Base-by-base conservation (phyloP, 176 grass and related monocot genomes). In the Melocanna baccifera region DNA sequence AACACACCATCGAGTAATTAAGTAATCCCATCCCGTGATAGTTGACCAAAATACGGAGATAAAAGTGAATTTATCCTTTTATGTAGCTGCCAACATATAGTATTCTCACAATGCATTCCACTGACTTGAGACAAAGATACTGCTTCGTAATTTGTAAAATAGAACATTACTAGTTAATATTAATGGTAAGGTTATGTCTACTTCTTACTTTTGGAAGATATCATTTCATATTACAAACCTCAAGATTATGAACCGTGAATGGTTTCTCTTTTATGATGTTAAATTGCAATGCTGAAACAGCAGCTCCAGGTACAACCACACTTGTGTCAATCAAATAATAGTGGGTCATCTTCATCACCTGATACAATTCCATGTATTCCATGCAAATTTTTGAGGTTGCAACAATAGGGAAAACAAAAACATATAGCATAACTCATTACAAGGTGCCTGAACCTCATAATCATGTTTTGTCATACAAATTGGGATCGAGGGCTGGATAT, bases 301-400 rank as follows among this genome's bases (percentile, higher is more conserved):
- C 96, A 57, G 91, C 93, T 83, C 91, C 96, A 84, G 91, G 91
- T 92, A 94, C 40, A 75, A 94, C 86, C 67, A 92, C 94, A 89
- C 93, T 99, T 34, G 89, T 99, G 81, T 96, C 96, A 16, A 99
- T 87, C 86, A 99, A 92, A 86, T 96, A 99, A 80, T 96, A 93
- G 87, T 99, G 96, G 4, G 93, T 96, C 93, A 96, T 92, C 86
- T 94, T 91, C 89, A 99, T 99, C 88, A 99, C 96, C 96, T 96
- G 90, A 84, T 73, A 88, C 29, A 75, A 15, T 22, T 67, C 9
- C 22, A 12, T 81, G 52, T 84, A 77, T 62, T 71, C 7, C 25
- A 59, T 28, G 53, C 32, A 25, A 37, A 47, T 73, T 63, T 64
- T 5, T 9, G 22, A 50, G 42, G 69, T 22, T 64, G 14, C 13